Conservation (phyloP, 2,329 filamentous ascomycete genomes). For the Magnaporthiopsis poae region DNA sequence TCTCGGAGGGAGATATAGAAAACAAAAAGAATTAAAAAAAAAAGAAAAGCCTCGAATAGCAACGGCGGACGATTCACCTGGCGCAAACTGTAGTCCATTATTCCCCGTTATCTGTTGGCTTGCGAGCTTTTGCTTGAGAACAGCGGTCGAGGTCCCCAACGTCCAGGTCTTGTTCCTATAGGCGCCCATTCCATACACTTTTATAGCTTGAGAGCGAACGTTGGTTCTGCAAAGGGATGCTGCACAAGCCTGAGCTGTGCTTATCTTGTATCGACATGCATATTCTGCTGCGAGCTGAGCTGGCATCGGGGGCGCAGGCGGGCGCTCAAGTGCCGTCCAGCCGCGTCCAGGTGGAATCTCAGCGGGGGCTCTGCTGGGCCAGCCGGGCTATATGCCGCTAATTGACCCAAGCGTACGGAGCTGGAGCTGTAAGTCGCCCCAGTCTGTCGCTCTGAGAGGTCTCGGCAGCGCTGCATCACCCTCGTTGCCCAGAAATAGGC, state of each 20-base stretch:
- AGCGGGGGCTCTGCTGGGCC: no score
- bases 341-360: background rate
- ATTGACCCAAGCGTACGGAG: background rate
- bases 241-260: background rate
- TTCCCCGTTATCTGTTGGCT: background rate
- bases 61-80: background rate
- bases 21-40: background rate
- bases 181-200: no score
- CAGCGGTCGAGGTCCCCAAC: no score
- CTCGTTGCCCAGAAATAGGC: no score
- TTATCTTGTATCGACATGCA: no score
- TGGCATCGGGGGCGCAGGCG: background rate
- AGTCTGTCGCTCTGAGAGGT: no score
- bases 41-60: background rate
- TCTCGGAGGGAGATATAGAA: no score
- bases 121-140: background rate
- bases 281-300: background rate
- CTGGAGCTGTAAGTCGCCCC: background rate
- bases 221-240: background rate
- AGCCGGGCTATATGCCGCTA: background rate
- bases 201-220: no score
- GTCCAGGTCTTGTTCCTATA: background rate
- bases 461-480: no score
- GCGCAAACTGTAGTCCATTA: background rate
- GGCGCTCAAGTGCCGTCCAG: background rate